Evolutionary conservation across 2,329 filamentous ascomycete genomes (phyloP), one percentile per base, ranked within the genome.

Genomic region (Phialocephala subalpina): DNA sequence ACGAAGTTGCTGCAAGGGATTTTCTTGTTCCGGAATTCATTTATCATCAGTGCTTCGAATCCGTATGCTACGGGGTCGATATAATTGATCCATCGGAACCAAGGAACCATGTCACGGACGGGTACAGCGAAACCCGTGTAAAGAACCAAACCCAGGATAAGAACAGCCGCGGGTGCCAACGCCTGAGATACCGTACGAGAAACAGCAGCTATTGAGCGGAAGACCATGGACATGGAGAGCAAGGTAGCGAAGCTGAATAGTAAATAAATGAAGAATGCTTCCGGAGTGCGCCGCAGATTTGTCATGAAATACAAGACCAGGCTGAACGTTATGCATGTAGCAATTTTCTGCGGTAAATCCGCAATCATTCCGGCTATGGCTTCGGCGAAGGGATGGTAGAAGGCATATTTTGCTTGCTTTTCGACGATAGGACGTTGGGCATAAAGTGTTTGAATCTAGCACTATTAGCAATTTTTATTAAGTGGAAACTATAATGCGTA

Each of bases 351-450:
- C 0, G 94, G 94, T 79, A 97, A 80, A 73, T 97, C 94, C 92
- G 88, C 66, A 93, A 75, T 29, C 69, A 75, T 75, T 12, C 72
- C 71, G 2, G 69, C 65, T 59, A 64, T 67, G 29, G 66, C 66
- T 27, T 91, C 88, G 74, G 93, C 91, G 11, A 91, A 94, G 0
- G 94, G 93, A 74, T 97, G 94, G 74, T 97, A 97, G 20, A 97
- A 84, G 20, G 94, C 93, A 76, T 97, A 97, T 65, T 91, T 88
- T 64, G 85, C 82, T 73, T 97, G 94, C 77, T 97, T 97, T 76
- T 97, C 93, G 67, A 97, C 93, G 73, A 97, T 97, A 1, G 92
- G 91, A 40, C 94, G 90, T 85, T 97, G 94, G 1, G 92, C 87
- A 76, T 96, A 97, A 4, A 97, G 84, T 0, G 92, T 94, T 36